Evolutionary conservation across 1,284 basidiomycete species (phyloP).

Genomic region (Austroboletus olivaceoglutinosus): DNA sequence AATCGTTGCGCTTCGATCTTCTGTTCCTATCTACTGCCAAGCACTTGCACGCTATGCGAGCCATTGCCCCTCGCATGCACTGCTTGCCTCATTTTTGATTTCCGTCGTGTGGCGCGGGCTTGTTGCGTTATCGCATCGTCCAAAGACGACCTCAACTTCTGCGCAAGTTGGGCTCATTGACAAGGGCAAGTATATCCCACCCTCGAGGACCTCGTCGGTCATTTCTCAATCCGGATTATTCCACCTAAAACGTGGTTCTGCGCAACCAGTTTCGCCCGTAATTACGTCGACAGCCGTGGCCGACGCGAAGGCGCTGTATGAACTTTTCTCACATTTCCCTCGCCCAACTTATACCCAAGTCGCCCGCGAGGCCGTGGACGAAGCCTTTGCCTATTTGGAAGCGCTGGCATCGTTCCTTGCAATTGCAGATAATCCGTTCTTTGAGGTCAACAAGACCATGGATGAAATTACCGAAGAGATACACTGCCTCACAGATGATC

Average conservation of each 20-base stretch:
- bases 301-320: slow-evolving; percentile 59
- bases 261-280: slow-evolving; percentile 61
- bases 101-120: slow-evolving; percentile 69
- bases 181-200: slow-evolving; percentile 42
- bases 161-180: slow-evolving; percentile 23
- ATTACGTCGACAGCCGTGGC: slow-evolving; percentile 43
- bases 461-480: slow-evolving; percentile 42
- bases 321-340: slow-evolving; percentile 59
- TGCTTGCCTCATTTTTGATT: slow-evolving; percentile 67
- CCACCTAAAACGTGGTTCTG: slow-evolving; percentile 64
- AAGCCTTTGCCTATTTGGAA: slow-evolving; percentile 64
- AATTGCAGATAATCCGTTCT: slow-evolving; percentile 34
- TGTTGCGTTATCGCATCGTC: slow-evolving; percentile 64
- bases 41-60: slow-evolving; percentile 57
- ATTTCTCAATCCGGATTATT: slow-evolving; percentile 63
- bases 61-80: slow-evolving; percentile 51
- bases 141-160: slow-evolving; percentile 35
- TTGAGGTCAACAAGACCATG: slow-evolving; percentile 22
- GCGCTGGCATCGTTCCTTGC: slow-evolving; percentile 59
- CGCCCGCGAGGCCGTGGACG: slow-evolving; percentile 73
- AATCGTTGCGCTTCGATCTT: slow-evolving; percentile 51
- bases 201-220: slow-evolving; percentile 47
- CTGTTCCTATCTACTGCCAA: slow-evolving; percentile 60
- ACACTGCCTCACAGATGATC: slow-evolving; percentile 52
- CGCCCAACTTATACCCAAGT: slow-evolving; percentile 54